phyloP scores from a whole-genome alignment of 179 eudicot genomes.

The Spinacia oleracea region DNA sequence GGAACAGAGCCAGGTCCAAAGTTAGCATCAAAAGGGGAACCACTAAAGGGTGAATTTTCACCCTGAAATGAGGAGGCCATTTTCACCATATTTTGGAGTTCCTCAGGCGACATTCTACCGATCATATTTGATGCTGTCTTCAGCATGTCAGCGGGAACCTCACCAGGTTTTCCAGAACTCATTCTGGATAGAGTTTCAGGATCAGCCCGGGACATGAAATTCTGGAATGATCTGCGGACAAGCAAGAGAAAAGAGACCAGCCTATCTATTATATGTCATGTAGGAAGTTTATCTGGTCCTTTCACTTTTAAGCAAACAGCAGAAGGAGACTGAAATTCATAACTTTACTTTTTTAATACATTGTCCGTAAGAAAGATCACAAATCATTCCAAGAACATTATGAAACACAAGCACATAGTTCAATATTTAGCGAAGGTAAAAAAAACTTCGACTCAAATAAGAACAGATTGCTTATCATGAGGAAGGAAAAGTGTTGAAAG shows the following conservation, averaged over 20 bases:
- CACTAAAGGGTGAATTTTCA: slow-evolving; percentile 42
- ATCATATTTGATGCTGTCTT: slow-evolving; percentile 85
- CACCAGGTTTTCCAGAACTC: slow-evolving; percentile 57
- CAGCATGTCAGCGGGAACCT: slow-evolving; percentile 76
- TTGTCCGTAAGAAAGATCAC: background rate
- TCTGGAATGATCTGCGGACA: slow-evolving; percentile 72
- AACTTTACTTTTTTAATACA: background rate
- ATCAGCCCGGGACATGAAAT: slow-evolving; percentile 67
- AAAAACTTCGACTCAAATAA: background rate
- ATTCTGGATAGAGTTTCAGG: slow-evolving; percentile 74
- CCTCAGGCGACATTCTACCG: slow-evolving; percentile 88
- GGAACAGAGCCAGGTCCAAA: slow-evolving; percentile 63
- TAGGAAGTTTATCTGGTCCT: background rate
- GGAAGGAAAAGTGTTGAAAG: background rate
- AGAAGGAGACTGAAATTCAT: background rate
- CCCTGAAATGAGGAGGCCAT: slow-evolving; percentile 88
- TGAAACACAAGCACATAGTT: too few species aligned
- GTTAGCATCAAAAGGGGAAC: slow-evolving; percentile 36
- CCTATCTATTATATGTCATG: background rate
- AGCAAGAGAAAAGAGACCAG: slow-evolving; percentile 20
- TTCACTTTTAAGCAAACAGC: slow-evolving; percentile 15
- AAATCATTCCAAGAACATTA: background rate
- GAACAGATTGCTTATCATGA: background rate
- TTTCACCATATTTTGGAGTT: slow-evolving; percentile 83
- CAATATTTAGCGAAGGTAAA: background rate